Percentiles rank a stretch among this genome's conserved stretches.
Conservation (phyloP, 2,329 filamentous ascomycete genomes). For the Capronia epimyces region DNA sequence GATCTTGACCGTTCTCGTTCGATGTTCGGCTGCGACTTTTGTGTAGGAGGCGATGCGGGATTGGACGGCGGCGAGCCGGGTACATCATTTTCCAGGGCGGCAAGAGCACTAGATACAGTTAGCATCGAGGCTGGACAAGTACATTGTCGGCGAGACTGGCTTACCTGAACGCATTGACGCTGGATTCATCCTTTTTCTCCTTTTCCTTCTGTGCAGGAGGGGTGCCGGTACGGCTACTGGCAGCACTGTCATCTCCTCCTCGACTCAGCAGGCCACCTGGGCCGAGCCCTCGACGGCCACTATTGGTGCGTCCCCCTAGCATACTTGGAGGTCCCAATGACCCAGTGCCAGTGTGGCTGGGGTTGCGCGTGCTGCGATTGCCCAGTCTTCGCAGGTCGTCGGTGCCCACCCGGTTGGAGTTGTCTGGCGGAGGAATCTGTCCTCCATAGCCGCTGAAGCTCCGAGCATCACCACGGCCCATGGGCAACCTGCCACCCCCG, state of each 20-base stretch:
- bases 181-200: slow-evolving; percentile 56
- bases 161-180: slow-evolving; percentile 92
- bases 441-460: slow-evolving; percentile 66
- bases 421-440: slow-evolving; percentile 63
- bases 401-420: slow-evolving; percentile 76
- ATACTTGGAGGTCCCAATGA: slow-evolving; percentile 78
- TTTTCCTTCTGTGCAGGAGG: slow-evolving; percentile 63
- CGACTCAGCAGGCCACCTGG: slow-evolving; percentile 67
- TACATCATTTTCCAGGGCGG: slow-evolving; percentile 43
- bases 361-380: slow-evolving; percentile 59
- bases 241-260: slow-evolving; percentile 76
- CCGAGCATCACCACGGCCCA: slow-evolving; percentile 81
- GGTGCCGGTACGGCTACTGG: slow-evolving; percentile 83
- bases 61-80: slow-evolving; percentile 47
- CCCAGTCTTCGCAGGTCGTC: slow-evolving; percentile 82
- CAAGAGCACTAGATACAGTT: slow-evolving; percentile 40
- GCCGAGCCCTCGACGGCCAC: slow-evolving; percentile 69
- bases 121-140: slow-evolving; percentile 8
- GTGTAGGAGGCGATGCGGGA: slow-evolving; percentile 43
- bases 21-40: slow-evolving; percentile 43
- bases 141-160: slow-evolving; percentile 32
- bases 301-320: slow-evolving; percentile 85
- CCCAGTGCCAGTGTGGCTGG: slow-evolving; percentile 51
- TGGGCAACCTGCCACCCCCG: slow-evolving; percentile 60
- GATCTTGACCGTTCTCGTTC: slow-evolving; percentile 42